Conservation (phyloP, 805 yeast species). For the Metschnikowia continentalis region DNA sequence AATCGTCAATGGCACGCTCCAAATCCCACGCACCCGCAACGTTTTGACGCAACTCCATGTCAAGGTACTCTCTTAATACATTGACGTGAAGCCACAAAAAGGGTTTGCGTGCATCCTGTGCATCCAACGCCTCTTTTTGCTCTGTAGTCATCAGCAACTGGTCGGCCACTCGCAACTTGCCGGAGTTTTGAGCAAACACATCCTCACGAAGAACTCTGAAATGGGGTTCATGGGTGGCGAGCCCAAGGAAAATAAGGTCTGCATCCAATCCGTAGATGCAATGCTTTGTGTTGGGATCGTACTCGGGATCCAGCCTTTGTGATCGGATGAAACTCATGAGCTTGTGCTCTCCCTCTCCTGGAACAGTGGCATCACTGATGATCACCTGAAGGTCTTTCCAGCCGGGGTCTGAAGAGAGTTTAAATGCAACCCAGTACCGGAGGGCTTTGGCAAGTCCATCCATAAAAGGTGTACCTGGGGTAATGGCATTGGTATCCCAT, state of each 20-base stretch:
- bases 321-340: slow-evolving; percentile 93
- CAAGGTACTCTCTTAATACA: slow-evolving; percentile 82
- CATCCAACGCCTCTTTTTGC: slow-evolving; percentile 41
- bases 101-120: slow-evolving; percentile 61
- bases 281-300: slow-evolving; percentile 91
- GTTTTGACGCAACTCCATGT: slow-evolving; percentile 74
- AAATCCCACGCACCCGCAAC: slow-evolving; percentile 74
- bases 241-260: slow-evolving; percentile 89
- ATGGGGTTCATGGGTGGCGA: slow-evolving; percentile 98
- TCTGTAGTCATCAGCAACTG: slow-evolving; percentile 59
- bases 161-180: slow-evolving; percentile 43
- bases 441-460: slow-evolving; percentile 77
- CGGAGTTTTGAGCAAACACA: slow-evolving; percentile 75
- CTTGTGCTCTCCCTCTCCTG: slow-evolving; percentile 99
- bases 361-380: slow-evolving; percentile 92
- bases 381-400: slow-evolving; percentile 89
- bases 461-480: slow-evolving; percentile 99
- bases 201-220: slow-evolving; percentile 92
- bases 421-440: slow-evolving; percentile 89
- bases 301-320: slow-evolving; percentile 80
- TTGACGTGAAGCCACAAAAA: slow-evolving; percentile 92
- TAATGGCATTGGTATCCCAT: slow-evolving; percentile 95
- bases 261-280: slow-evolving; percentile 98
- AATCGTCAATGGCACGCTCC: slow-evolving; percentile 96
- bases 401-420: slow-evolving; percentile 83